A percentile compares a stretch with the other conserved stretches of the same genome.
phyloP scores from a whole-genome alignment of 2,329 filamentous ascomycete genomes.

The Chaetomium strumarium region DNA sequence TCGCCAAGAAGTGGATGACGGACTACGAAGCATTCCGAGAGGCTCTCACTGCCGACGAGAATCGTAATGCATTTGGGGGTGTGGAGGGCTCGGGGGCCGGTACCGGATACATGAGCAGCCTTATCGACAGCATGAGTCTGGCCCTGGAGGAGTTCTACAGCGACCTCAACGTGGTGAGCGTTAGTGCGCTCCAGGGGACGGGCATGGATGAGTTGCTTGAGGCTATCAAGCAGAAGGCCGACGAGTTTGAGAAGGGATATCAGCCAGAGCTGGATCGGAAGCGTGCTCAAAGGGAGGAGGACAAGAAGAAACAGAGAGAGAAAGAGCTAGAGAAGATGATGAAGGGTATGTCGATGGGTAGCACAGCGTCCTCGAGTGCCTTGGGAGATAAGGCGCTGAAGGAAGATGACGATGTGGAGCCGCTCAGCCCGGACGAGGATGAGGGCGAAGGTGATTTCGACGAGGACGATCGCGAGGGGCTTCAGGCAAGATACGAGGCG shows the following conservation, averaged over 20 bases:
- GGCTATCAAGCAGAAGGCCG: conserved; percentile 77
- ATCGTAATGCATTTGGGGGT: conserved; percentile 67
- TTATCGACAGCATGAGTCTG: conserved; percentile 95
- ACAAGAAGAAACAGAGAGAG: conserved; percentile 66
- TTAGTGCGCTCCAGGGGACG: conserved; percentile 86
- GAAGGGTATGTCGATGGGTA: conserved; percentile 70
- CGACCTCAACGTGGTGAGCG: conserved; percentile 85
- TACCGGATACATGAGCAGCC: conserved; percentile 91
- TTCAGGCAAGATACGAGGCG: conserved; percentile 71
- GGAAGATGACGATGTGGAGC: conserved; percentile 39
- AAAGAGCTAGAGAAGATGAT: conserved; percentile 88
- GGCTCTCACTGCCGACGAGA: conserved; percentile 75
- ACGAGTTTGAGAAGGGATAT: conserved; percentile 87
- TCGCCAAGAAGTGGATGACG: conserved; percentile 99
- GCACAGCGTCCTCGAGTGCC: conserved; percentile 22
- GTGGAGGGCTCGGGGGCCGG: conserved; percentile 63
- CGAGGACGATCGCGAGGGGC: conserved; percentile 56
- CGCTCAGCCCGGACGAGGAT: conserved; percentile 41
- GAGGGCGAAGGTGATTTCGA: conserved; percentile 56
- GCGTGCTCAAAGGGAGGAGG: conserved; percentile 66
- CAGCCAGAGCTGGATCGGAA: conserved; percentile 82
- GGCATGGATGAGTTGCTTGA: conserved; percentile 92
- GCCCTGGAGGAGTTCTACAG: conserved; percentile 98
- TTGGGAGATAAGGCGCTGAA: conserved; percentile 33
- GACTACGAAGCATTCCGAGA: conserved; percentile 95